A percentile compares a stretch with the other conserved stretches of the same genome.
phyloP scores from a whole-genome alignment of 2,329 filamentous ascomycete genomes.

The Dryadomyces sulphureus region DNA sequence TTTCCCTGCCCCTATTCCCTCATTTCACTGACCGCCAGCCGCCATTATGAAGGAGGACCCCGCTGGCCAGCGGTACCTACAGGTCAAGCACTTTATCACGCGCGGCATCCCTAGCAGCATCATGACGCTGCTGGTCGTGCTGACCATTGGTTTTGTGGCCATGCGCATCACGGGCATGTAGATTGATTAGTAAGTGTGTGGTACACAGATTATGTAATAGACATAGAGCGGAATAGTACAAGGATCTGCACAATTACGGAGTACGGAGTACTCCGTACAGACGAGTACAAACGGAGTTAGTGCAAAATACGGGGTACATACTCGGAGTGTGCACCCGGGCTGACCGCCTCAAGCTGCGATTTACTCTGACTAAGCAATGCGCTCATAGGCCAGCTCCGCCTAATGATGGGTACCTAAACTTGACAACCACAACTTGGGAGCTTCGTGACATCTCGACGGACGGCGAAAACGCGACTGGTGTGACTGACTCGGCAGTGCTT shows the following conservation, averaged over 20 bases:
- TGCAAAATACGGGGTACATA: neutral
- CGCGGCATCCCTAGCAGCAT: constrained; percentile 81
- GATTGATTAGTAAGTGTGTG: neutral
- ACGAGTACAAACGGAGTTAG: too few relatives aligned
- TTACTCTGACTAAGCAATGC: too few relatives aligned
- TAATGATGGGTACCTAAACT: neutral
- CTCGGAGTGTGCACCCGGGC: too few relatives aligned
- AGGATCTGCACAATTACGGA: neutral
- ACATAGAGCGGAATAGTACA: neutral
- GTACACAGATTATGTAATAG: neutral
- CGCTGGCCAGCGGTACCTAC: constrained; percentile 79
- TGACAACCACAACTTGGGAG: neutral
- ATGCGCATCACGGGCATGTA: constrained; percentile 49
- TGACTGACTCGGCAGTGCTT: neutral
- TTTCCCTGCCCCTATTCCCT: constrained; percentile 11
- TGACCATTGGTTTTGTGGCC: constrained; percentile 79
- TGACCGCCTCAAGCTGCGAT: too few relatives aligned
- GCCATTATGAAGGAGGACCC: constrained; percentile 99
- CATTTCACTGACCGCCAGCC: constrained; percentile 32
- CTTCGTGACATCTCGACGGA: neutral
- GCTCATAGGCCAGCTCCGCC: neutral
- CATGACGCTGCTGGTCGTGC: constrained; percentile 64
- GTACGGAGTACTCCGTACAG: neutral
- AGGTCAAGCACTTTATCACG: constrained; percentile 88
- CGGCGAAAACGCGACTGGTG: neutral